Evolutionary conservation across 805 yeast species (phyloP).

Genomic region (Lipomyces yamanashiensis): DNA sequence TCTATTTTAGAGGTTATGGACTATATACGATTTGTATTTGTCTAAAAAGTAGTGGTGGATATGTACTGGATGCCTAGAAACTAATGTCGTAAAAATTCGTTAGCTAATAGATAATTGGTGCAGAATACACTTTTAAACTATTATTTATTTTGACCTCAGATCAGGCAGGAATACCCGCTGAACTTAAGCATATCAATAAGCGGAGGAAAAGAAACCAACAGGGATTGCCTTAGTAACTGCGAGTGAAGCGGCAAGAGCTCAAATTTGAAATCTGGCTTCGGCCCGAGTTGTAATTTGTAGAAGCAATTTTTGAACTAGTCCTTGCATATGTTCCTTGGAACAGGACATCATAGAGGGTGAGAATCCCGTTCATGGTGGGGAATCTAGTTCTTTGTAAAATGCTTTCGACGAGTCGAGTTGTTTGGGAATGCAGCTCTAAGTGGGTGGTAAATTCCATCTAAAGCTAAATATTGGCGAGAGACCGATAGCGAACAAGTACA

Average conservation of each 20-base stretch:
- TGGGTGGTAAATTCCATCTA: conserved; percentile 51
- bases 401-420: conserved; percentile 47
- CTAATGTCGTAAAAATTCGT: conserved; percentile 7
- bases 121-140: conserved; percentile 1
- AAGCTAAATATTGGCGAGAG: conserved; percentile 55
- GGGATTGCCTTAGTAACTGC: conserved; percentile 54
- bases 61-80: conserved; percentile 1
- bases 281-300: conserved; percentile 51
- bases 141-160: conserved; percentile 48
- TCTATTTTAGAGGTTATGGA: conserved; percentile 38
- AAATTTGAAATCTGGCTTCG: conserved; percentile 51
- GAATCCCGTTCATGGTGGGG: conserved; percentile 49
- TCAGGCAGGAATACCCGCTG: conserved; percentile 45
- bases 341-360: conserved; percentile 53
- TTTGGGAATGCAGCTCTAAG: conserved; percentile 52
- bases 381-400: conserved; percentile 43
- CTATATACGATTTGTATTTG: conserved; percentile 39
- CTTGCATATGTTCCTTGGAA: conserved; percentile 50
- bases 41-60: conserved; percentile 36
- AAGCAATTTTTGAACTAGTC: conserved; percentile 45
- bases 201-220: conserved; percentile 55
- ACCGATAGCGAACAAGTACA: conserved; percentile 55
- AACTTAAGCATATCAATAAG: conserved; percentile 53
- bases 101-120: background rate
- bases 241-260: conserved; percentile 51